Percentiles rank a stretch among this genome's conserved stretches.
phyloP scores from a whole-genome alignment of 2,329 filamentous ascomycete species.

The Xylariaceae sp. region DNA sequence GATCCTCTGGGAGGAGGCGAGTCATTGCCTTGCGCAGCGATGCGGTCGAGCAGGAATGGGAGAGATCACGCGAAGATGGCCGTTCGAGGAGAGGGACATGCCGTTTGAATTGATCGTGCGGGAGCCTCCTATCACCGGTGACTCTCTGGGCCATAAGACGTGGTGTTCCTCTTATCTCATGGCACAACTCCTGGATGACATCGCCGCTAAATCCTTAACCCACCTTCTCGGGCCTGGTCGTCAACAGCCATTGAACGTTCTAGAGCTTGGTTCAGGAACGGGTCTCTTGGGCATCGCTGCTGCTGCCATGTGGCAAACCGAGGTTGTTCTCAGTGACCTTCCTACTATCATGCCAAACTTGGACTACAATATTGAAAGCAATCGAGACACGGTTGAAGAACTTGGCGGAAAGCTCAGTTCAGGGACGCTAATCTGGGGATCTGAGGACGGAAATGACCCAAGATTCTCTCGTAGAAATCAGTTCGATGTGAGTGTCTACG shows the following conservation, averaged over 20 bases:
- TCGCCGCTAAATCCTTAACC: slow-evolving; percentile 42
- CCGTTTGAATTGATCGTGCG: slow-evolving; percentile 64
- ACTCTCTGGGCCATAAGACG: slow-evolving; percentile 87
- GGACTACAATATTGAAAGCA: slow-evolving; percentile 63
- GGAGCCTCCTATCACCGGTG: slow-evolving; percentile 82
- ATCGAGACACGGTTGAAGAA: slow-evolving; percentile 50
- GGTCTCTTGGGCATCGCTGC: slow-evolving; percentile 86
- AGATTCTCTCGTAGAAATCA: slow-evolving; percentile 43
- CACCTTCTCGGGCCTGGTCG: slow-evolving; percentile 39
- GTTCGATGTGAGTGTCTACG: slow-evolving; percentile 43
- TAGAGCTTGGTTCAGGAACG: slow-evolving; percentile 87
- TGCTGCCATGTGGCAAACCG: slow-evolving; percentile 61
- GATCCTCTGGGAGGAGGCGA: slow-evolving; percentile 70
- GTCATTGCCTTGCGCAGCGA: slow-evolving; percentile 73
- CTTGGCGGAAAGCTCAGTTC: slow-evolving; percentile 54
- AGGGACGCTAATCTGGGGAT: slow-evolving; percentile 71
- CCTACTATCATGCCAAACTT: slow-evolving; percentile 80
- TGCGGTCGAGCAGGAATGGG: slow-evolving; percentile 70
- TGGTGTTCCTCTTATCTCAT: slow-evolving; percentile 91
- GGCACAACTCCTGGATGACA: slow-evolving; percentile 60
- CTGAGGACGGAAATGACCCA: slow-evolving; percentile 37
- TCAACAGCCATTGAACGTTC: slow-evolving; percentile 35
- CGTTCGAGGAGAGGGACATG: slow-evolving; percentile 37
- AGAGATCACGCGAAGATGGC: slow-evolving; percentile 51
- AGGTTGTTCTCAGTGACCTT: slow-evolving; percentile 75